Conservation (phyloP, 164 flowering plant genomes). For the Sedum album region DNA sequence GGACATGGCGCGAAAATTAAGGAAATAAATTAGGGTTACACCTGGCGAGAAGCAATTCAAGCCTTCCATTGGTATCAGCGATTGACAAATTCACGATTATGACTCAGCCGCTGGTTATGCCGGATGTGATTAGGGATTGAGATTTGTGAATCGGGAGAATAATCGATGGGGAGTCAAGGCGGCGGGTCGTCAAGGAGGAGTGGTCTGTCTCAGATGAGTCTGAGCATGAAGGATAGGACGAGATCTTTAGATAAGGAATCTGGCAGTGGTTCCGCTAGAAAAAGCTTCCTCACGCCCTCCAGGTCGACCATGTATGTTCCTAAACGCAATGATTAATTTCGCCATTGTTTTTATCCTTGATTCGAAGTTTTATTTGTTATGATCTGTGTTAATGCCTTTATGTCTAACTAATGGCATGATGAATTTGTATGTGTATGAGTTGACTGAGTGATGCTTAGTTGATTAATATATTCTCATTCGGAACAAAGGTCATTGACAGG, state of each 20-base stretch:
- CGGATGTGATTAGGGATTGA: no score
- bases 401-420: no score
- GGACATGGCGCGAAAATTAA: not conserved
- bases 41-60: not conserved
- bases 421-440: no score
- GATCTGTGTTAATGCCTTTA: no score
- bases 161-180: constrained; percentile 1
- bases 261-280: not conserved
- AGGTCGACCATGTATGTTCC: no score
- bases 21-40: not conserved
- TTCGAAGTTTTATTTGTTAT: no score
- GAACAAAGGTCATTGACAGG: not conserved
- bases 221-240: constrained; percentile 4
- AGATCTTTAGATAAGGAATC: not conserved
- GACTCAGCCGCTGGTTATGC: no score
- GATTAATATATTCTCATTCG: not conserved
- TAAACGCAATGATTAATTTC: no score
- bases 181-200: constrained; percentile 4
- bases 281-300: no score
- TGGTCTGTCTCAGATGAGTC: not conserved
- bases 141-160: not conserved
- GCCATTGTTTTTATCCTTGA: no score
- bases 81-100: no score
- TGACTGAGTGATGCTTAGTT: no score
- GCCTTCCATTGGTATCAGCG: not conserved